These are phyloP conservation scores for Hyaloscypha hepaticicola DNA, from an alignment of 495 filamentous ascomycete genomes.

Conservation along the genomic window DNA sequence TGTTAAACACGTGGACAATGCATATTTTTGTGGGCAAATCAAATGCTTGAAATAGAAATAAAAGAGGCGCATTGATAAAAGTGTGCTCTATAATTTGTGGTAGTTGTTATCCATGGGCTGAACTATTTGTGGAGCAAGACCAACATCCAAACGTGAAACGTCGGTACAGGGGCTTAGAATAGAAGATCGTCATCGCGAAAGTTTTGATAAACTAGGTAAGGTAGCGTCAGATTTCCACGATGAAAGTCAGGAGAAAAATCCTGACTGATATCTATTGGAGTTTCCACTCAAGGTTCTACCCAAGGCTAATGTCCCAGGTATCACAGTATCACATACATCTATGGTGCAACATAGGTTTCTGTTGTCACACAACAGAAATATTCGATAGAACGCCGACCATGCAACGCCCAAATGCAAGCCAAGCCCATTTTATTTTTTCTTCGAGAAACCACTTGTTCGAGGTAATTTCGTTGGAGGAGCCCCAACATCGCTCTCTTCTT, in stretches of 20 bases:
- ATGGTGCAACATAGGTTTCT: neutral
- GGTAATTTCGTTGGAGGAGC: conserved; percentile 38
- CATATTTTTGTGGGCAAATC: neutral
- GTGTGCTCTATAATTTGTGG: neutral
- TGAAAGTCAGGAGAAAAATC: neutral
- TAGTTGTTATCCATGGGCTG: neutral
- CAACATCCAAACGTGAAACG: neutral
- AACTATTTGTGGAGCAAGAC: neutral
- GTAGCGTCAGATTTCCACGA: neutral
- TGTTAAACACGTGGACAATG: neutral
- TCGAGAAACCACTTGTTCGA: conserved; percentile 34
- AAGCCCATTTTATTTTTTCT: conserved; percentile 23
- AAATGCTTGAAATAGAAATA: conserved; percentile 1
- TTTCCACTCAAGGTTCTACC: neutral
- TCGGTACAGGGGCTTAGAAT: neutral
- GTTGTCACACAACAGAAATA: neutral
- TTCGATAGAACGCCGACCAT: conserved; percentile 25
- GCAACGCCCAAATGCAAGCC: conserved; percentile 26
- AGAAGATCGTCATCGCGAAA: neutral
- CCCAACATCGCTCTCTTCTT: conserved; percentile 43
- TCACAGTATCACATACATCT: conserved; percentile 8
- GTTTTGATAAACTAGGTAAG: neutral
- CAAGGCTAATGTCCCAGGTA: neutral
- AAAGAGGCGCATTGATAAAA: neutral
- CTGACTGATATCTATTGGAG: neutral